Evolutionary conservation across 2,329 filamentous ascomycete species (phyloP).

Genomic region (Botrytis tulipae): DNA sequence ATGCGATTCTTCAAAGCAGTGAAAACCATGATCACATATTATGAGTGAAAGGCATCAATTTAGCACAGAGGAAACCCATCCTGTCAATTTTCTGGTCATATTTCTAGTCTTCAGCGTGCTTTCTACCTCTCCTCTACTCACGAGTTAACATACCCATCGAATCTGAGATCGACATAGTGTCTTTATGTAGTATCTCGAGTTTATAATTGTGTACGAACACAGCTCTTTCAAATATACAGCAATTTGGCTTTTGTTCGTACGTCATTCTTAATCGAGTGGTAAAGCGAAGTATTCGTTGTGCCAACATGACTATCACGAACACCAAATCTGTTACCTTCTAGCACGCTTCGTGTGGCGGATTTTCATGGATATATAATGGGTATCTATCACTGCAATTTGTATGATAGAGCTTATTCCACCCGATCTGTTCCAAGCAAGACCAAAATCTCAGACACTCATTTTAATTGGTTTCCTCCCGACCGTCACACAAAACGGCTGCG

Average conservation of each 20-base stretch:
- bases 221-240: background rate
- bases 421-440: background rate
- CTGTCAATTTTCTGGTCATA: background rate
- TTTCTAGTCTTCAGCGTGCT: background rate
- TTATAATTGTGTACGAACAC: background rate
- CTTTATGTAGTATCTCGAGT: background rate
- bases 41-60: background rate
- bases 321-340: background rate
- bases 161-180: background rate
- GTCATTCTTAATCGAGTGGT: background rate
- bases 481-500: background rate
- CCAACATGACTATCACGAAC: background rate
- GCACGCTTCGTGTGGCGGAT: background rate
- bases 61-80: background rate
- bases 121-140: background rate
- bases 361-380: background rate
- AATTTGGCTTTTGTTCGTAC: background rate
- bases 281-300: background rate
- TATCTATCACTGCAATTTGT: background rate
- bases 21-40: background rate
- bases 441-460: background rate
- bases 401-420: background rate
- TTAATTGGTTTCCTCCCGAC: background rate
- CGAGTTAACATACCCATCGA: background rate
- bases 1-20: background rate